Base-by-base conservation (phyloP, 1,139 yeast genomes). In the Candida frijolesensis region DNA sequence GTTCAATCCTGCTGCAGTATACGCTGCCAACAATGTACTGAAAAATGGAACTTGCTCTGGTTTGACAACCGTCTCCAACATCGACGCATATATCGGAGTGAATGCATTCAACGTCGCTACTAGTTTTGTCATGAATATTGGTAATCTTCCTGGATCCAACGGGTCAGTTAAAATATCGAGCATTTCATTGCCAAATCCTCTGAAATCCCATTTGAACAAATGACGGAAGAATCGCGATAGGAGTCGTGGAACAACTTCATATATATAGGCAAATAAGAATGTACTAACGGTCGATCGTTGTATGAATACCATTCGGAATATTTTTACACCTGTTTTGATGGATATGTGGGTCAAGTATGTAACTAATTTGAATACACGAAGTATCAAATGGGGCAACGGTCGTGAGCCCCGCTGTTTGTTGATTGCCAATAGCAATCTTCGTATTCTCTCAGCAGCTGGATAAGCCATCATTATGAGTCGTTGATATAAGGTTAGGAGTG, bases 211-310 rank as follows among this genome's bases (percentile, higher is more conserved):
- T 10, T 56, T 52, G 33, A 53, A 57, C 19, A 63, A 48, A n/a
- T 62, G 59, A 15, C 54, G 47, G 2, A 61, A 49, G 8, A 65
- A 42, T 27, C 59, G 54, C 35, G 61, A 59, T 18, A 70, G 46
- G 4, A 71, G 48, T 45, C 65, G 63, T 3, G 79, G 78, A 2
- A 72, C 51, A 10, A 67, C 60, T 27, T 72, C 67, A 52, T 71
- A 74, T 18, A 69, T 47, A 54, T 73, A 73, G 2, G 78, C 73
- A n/a, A 72, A 63, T 8, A 64, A 39, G 51, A 68, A 72, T 1
- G 74, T 73, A 37, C 64, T 64, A 7, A 54, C 44, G 7, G 58
- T 55, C 7, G 62, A 59, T 42, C 50, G 38, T 45, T 50, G 55
- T n/a, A 50, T 35, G 35, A 55, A 52, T n/a, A 51, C 43, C 12